Percentiles rank a stretch among this genome's conserved stretches.
These are phyloP conservation scores for Nannochloris sp. DNA, from an alignment of 139 green algal genomes.

Conservation along the genomic window DNA sequence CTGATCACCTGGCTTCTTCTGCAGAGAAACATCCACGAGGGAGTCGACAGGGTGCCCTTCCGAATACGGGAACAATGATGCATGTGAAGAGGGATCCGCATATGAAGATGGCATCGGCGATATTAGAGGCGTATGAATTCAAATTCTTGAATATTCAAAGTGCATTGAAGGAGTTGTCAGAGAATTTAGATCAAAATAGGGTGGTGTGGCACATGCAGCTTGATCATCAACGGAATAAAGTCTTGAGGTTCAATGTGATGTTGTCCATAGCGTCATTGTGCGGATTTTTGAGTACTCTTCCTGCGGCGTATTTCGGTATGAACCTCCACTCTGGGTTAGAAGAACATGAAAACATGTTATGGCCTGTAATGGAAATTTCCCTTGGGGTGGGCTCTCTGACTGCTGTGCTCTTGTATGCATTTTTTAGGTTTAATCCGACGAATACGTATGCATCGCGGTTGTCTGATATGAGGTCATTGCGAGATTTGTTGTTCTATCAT, in stretches of 20 bases:
- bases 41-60: too few species aligned
- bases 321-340: constrained; percentile 39
- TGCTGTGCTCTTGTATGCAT: constrained; percentile 18
- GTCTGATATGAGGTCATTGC: constrained; percentile 34
- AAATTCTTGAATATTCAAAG: constrained; percentile 28
- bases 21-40: not conserved
- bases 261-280: constrained; percentile 28
- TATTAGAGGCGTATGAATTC: constrained; percentile 44
- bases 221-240: constrained; percentile 41
- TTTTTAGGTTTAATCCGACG: constrained; percentile 32
- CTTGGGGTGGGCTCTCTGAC: not conserved
- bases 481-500: constrained; percentile 40
- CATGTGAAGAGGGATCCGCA: not conserved
- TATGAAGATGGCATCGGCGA: constrained; percentile 33
- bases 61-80: not conserved
- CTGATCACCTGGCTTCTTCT: not conserved
- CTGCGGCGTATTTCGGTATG: constrained; percentile 48
- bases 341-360: constrained; percentile 27
- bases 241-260: constrained; percentile 44
- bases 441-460: constrained; percentile 25
- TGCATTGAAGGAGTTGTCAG: constrained; percentile 26
- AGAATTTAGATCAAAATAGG: constrained; percentile 34
- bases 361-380: constrained; percentile 3
- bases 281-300: constrained; percentile 26
- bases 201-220: constrained; percentile 52